A percentile compares a stretch with the other conserved stretches of the same genome.
Evolutionary conservation across 2,329 filamentous ascomycete species (phyloP).

Genomic region (Sordariomycetes sp.): DNA sequence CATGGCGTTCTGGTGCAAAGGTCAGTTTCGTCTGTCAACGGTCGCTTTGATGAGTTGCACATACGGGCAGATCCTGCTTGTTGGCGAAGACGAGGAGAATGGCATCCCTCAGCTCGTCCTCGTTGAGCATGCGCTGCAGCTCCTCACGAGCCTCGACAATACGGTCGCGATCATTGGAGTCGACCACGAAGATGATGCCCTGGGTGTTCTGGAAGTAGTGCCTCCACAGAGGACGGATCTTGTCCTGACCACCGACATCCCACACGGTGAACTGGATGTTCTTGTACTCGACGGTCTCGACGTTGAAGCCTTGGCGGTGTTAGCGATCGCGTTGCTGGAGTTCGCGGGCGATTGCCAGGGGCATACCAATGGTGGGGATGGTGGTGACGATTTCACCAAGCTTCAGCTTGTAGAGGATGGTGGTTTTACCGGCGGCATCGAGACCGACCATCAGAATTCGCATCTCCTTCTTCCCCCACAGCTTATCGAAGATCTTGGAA

Average conservation of each 20-base stretch:
- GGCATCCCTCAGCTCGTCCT: conserved; percentile 96
- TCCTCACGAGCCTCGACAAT: conserved; percentile 95
- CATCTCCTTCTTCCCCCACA: conserved; percentile 99
- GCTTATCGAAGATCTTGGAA: conserved; percentile 91
- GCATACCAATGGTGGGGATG: conserved; percentile 89
- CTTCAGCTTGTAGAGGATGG: conserved; percentile 99
- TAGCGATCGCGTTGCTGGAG: background rate
- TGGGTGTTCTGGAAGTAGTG: conserved; percentile 99
- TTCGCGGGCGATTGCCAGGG: background rate
- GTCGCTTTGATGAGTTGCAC: conserved; percentile 28
- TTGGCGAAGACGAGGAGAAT: conserved; percentile 97
- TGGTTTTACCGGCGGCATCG: conserved; percentile 99
- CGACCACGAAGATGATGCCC: conserved; percentile 99
- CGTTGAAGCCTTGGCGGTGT: conserved; percentile 75
- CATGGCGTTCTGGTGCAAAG: conserved; percentile 76
- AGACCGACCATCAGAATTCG: conserved; percentile 99
- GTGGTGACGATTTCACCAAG: conserved; percentile 98
- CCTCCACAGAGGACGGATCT: conserved; percentile 98
- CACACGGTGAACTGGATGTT: conserved; percentile 99
- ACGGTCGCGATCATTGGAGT: conserved; percentile 97
- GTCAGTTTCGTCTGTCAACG: background rate
- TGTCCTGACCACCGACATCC: conserved; percentile 99
- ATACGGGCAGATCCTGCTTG: conserved; percentile 98
- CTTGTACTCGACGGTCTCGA: conserved; percentile 99
- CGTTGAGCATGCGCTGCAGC: conserved; percentile 96